Evolutionary conservation across 1,284 basidiomycete species (phyloP).

Genomic region (Leccinum cinnamomeum): DNA sequence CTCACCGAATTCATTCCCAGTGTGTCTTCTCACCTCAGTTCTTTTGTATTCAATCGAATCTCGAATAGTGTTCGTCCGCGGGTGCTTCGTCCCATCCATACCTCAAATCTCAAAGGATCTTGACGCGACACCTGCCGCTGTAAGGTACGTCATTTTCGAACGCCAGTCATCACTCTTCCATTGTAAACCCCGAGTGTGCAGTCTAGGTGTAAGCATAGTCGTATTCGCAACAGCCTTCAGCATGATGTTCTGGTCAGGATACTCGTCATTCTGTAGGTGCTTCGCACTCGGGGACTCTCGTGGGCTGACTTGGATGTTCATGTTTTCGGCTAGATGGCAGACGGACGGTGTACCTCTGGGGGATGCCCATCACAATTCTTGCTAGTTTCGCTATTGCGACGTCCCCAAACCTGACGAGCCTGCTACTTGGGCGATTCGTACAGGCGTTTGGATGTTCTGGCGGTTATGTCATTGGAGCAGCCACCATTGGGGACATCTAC

Average conservation of each 20-base stretch:
- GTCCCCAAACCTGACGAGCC: constrained; percentile 34
- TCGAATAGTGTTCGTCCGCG: constrained; percentile 44
- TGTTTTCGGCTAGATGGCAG: constrained; percentile 50
- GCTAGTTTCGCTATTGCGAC: constrained; percentile 45
- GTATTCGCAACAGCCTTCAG: constrained; percentile 27
- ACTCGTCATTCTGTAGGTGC: constrained; percentile 31
- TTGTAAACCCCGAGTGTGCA: constrained; percentile 2
- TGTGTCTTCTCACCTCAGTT: constrained; percentile 8
- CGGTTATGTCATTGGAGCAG: constrained; percentile 47
- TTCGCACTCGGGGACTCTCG: neutral
- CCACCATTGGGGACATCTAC: constrained; percentile 52
- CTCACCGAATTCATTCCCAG: constrained; percentile 31
- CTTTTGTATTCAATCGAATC: neutral
- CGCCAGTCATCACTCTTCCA: neutral
- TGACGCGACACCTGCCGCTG: constrained; percentile 37
- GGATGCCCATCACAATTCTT: constrained; percentile 46
- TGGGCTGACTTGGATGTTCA: constrained; percentile 57
- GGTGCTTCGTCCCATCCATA: constrained; percentile 49
- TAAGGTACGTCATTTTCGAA: constrained; percentile 37
- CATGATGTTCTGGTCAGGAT: constrained; percentile 30
- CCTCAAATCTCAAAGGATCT: constrained; percentile 45
- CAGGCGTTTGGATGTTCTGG: constrained; percentile 46
- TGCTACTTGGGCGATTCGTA: constrained; percentile 48
- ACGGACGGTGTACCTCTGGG: constrained; percentile 42
- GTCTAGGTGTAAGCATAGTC: constrained; percentile 31